Conservation (phyloP, 2,329 filamentous ascomycete species). For the Mycogone perniciosa region DNA sequence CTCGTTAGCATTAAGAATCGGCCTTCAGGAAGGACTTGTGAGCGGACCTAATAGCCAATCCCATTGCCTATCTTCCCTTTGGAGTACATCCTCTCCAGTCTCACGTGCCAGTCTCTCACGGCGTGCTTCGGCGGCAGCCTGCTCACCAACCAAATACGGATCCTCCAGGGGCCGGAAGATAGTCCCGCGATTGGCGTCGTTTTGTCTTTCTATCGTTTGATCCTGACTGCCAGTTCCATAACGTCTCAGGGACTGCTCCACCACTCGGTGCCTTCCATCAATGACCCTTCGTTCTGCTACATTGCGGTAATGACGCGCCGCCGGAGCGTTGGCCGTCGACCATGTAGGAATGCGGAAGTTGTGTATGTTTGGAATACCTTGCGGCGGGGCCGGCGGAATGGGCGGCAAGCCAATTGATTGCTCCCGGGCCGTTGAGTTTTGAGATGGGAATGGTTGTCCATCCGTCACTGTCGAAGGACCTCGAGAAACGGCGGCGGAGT, state of each 20-base stretch:
- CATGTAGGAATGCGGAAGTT: slow-evolving; percentile 54
- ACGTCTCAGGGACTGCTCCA: slow-evolving; percentile 22
- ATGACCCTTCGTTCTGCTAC: slow-evolving; percentile 57
- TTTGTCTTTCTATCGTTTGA: slow-evolving; percentile 4
- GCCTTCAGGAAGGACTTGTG: not conserved
- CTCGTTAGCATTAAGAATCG: slow-evolving; percentile 12
- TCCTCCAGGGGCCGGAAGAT: slow-evolving; percentile 53
- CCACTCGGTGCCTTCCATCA: slow-evolving; percentile 31
- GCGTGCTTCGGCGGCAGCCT: slow-evolving; percentile 52
- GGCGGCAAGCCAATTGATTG: slow-evolving; percentile 44
- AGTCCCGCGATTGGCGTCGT: slow-evolving; percentile 7
- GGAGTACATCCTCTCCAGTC: slow-evolving; percentile 47
- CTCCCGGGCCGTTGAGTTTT: slow-evolving; percentile 24
- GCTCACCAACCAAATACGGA: slow-evolving; percentile 60
- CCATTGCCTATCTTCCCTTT: slow-evolving; percentile 53
- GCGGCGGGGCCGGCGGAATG: slow-evolving; percentile 36
- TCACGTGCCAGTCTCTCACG: slow-evolving; percentile 52
- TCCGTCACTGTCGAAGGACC: slow-evolving; percentile 5
- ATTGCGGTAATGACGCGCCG: slow-evolving; percentile 54
- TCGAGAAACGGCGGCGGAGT: slow-evolving; percentile 34
- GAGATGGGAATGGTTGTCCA: slow-evolving; percentile 14
- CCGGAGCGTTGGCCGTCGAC: slow-evolving; percentile 49
- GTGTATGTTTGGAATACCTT: slow-evolving; percentile 37
- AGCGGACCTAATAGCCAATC: slow-evolving; percentile 53
- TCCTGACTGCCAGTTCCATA: slow-evolving; percentile 8